Evolutionary conservation across 495 filamentous ascomycete species (phyloP).

Genomic region (Aspergillus diversus): DNA sequence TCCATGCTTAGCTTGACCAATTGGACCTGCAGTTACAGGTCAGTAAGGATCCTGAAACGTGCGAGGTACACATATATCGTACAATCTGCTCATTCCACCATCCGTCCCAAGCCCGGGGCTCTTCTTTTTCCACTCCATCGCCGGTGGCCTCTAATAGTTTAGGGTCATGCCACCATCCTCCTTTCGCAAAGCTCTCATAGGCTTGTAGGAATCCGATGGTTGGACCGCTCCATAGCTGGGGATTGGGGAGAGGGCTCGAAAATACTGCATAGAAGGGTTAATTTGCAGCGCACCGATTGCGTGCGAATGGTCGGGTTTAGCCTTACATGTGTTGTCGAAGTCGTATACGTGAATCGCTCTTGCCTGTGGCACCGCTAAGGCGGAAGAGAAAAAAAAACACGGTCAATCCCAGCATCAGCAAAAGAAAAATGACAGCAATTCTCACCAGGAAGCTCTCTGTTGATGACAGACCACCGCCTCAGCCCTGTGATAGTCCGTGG

Average conservation of each 20-base stretch:
- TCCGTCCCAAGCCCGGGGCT: constrained; percentile 80
- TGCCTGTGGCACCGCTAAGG: constrained; percentile 64
- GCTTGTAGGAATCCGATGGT: constrained; percentile 77
- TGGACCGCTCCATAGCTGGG: constrained; percentile 77
- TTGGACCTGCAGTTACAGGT: constrained; percentile 57
- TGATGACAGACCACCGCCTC: constrained; percentile 77
- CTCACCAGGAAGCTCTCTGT: constrained; percentile 69
- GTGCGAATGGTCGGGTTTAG: neutral
- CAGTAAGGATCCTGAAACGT: constrained; percentile 24
- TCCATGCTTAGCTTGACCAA: constrained; percentile 80
- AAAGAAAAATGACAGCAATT: constrained; percentile 11
- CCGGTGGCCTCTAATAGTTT: constrained; percentile 85
- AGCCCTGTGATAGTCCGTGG: constrained; percentile 71
- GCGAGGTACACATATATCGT: constrained; percentile 21
- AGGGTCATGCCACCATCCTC: constrained; percentile 97
- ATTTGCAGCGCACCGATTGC: constrained; percentile 2
- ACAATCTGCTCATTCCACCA: constrained; percentile 98
- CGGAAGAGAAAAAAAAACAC: constrained; percentile 2
- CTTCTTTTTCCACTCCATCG: constrained; percentile 80
- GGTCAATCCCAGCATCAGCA: constrained; percentile 16
- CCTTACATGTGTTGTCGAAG: constrained; percentile 94
- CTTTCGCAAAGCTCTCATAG: constrained; percentile 75
- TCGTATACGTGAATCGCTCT: constrained; percentile 92
- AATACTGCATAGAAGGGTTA: constrained; percentile 66
- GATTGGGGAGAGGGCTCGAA: constrained; percentile 84